Base-by-base conservation (phyloP, 108 stramenopile species). In the Discostella stelligeroides region DNA sequence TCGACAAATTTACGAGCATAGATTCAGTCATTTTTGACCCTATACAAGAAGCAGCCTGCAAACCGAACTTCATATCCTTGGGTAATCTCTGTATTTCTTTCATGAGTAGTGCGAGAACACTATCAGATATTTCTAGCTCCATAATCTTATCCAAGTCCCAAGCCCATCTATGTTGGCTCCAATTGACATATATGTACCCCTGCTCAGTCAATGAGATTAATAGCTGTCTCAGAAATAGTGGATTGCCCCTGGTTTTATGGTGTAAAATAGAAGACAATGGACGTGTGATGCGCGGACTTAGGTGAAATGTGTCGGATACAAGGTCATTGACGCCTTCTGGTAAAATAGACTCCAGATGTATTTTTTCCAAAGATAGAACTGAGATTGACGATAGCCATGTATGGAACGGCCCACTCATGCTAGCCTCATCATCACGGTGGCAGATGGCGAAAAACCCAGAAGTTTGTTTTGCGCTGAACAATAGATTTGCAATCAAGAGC, bases 11-110 rank as follows among this genome's bases (percentile, higher is more conserved):
- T 7, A 43, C 61, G 20, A 63, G 10, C 20, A 63, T 40, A 8
- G 50, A 46, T n/a, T 51, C 17, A 15, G 49, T 50, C n/a, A 72
- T 37, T 23, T 39, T 21, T 17, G 71, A 62, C n/a, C 75, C 75
- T 29, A 76, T 46, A 63, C 75, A 70, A 1, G 75, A 48, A 12
- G 75, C 75, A 14, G 66, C 64, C 45, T 39, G 28, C 41, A 76
- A 34, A 24, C 62, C 66, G 25, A 43, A 50, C 24, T 65, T 25
- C 11, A 64, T 38, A 27, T 60, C 42, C 12, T 17, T 11, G 15
- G 70, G 53, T n/a, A 76, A 48, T 23, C 50, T 71, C 21, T 37
- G 17, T 63, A 76, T 72, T 38, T 76, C 50, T 0, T n/a, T 14
- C 21, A 45, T 55, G 0, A 76, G 20, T 24, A 71, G 51, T 12